These are phyloP conservation scores for Ogataea dorogensis DNA, from an alignment of 805 yeast species.

Conservation along the genomic window DNA sequence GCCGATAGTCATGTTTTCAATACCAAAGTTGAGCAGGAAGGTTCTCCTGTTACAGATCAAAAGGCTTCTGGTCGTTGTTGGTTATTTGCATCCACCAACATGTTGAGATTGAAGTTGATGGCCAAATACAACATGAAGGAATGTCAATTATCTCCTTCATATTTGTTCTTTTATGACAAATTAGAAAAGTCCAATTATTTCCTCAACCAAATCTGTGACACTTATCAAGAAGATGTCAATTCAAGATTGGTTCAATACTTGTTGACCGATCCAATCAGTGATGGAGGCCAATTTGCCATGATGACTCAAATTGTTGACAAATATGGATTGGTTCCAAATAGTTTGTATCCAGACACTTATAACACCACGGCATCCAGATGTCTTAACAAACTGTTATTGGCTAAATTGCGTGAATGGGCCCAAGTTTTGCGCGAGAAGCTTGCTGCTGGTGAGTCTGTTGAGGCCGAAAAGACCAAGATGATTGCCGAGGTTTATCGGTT, in stretches of 20 bases:
- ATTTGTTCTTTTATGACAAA: constrained; percentile 81
- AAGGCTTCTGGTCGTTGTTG: constrained; percentile 80
- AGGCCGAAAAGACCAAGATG: constrained; percentile 36
- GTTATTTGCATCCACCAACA: constrained; percentile 82
- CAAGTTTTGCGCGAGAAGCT: constrained; percentile 54
- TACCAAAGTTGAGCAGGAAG: constrained; percentile 45
- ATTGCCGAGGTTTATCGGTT: constrained; percentile 64
- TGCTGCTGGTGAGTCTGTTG: constrained; percentile 41
- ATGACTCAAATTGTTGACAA: constrained; percentile 71
- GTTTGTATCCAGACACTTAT: constrained; percentile 64
- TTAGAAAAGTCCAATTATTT: constrained; percentile 81
- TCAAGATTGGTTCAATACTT: constrained; percentile 69
- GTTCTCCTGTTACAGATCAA: constrained; percentile 71
- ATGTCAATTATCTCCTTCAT: constrained; percentile 76
- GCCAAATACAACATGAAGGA: constrained; percentile 60
- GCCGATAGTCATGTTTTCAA: constrained; percentile 40
- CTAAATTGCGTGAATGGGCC: constrained; percentile 77
- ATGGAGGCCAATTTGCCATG: constrained; percentile 91
- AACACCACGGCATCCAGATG: constrained; percentile 50
- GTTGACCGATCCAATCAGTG: constrained; percentile 63
- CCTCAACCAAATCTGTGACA: constrained; percentile 71
- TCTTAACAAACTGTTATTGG: constrained; percentile 61
- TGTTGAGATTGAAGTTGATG: constrained; percentile 63
- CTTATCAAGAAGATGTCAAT: constrained; percentile 62
- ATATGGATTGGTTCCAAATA: constrained; percentile 79